phyloP scores from a whole-genome alignment of 805 yeast species.

The Saturnispora sekii region DNA sequence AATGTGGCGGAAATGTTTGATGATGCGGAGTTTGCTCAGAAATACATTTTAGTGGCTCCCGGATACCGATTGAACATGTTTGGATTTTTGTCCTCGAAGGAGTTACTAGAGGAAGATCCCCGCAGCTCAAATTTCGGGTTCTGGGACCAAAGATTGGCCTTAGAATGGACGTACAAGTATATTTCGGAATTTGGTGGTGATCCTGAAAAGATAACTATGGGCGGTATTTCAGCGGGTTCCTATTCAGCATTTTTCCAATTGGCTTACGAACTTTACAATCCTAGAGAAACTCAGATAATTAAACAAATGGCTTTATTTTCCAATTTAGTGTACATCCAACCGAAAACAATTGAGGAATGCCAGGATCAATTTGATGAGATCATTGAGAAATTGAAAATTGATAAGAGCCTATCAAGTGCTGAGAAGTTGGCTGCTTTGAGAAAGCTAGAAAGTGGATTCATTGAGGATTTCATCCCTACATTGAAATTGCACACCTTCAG shows the following conservation, averaged over 20 bases:
- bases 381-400: slow-evolving; percentile 18
- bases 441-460: slow-evolving; percentile 10
- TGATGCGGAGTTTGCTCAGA: slow-evolving; percentile 23
- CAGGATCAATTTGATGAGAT: slow-evolving; percentile 31
- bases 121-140: slow-evolving; percentile 29
- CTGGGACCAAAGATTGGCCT: slow-evolving; percentile 38
- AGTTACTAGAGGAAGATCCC: slow-evolving; percentile 28
- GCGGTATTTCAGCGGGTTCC: slow-evolving; percentile 42
- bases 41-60: slow-evolving; percentile 30
- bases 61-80: slow-evolving; percentile 34
- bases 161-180: slow-evolving; percentile 36
- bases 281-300: slow-evolving; percentile 30
- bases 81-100: slow-evolving; percentile 30
- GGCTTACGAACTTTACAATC: slow-evolving; percentile 34
- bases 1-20: slow-evolving; percentile 20
- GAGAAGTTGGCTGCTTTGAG: slow-evolving; percentile 11
- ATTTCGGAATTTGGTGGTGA: slow-evolving; percentile 40
- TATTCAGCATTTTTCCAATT: slow-evolving; percentile 33
- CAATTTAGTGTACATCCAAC: slow-evolving; percentile 30
- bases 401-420: slow-evolving; percentile 8
- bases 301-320: slow-evolving; percentile 29
- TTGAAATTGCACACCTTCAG: slow-evolving; percentile 23
- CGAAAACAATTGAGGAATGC: slow-evolving; percentile 29
- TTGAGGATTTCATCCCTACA: slow-evolving; percentile 16
- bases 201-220: slow-evolving; percentile 31